These are phyloP conservation scores for Pleurotus tuber-regium DNA, from an alignment of 768 basidiomycete species.

Conservation along the genomic window DNA sequence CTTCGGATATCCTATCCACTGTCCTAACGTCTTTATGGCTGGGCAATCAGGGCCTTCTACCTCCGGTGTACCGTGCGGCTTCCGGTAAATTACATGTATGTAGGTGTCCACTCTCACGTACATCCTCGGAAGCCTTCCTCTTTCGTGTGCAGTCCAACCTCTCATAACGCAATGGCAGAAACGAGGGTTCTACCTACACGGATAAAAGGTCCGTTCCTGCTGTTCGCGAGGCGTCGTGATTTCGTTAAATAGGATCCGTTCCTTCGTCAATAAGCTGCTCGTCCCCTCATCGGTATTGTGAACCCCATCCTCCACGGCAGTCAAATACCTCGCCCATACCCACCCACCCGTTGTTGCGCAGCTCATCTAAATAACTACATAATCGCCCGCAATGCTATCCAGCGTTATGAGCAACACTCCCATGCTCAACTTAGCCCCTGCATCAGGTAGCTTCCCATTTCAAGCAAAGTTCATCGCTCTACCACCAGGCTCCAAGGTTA, in stretches of 20 bases:
- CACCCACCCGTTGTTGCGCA: not conserved
- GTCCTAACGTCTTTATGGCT: too few relatives aligned
- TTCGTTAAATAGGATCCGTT: not conserved
- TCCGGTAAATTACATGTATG: constrained; percentile 10
- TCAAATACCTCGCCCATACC: constrained; percentile 1
- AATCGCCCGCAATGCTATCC: constrained; percentile 7
- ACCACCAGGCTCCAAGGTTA: constrained; percentile 23
- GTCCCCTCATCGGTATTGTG: not conserved
- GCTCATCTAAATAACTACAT: not conserved
- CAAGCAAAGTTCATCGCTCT: constrained; percentile 34
- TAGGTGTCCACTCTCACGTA: constrained; percentile 7
- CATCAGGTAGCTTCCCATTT: constrained; percentile 33
- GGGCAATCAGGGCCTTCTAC: too few relatives aligned
- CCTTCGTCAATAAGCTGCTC: not conserved
- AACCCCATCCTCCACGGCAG: not conserved
- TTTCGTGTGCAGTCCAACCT: not conserved
- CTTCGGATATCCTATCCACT: too few relatives aligned
- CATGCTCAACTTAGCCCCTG: constrained; percentile 31
- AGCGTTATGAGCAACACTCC: constrained; percentile 21
- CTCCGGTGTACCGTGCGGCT: too few relatives aligned
- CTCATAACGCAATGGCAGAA: not conserved
- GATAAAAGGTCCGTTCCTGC: not conserved
- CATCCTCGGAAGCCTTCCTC: not conserved
- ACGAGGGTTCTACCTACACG: not conserved
- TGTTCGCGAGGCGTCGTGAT: not conserved